Base-by-base conservation (phyloP, 495 filamentous ascomycete genomes). In the Daldinia caldariorum region DNA sequence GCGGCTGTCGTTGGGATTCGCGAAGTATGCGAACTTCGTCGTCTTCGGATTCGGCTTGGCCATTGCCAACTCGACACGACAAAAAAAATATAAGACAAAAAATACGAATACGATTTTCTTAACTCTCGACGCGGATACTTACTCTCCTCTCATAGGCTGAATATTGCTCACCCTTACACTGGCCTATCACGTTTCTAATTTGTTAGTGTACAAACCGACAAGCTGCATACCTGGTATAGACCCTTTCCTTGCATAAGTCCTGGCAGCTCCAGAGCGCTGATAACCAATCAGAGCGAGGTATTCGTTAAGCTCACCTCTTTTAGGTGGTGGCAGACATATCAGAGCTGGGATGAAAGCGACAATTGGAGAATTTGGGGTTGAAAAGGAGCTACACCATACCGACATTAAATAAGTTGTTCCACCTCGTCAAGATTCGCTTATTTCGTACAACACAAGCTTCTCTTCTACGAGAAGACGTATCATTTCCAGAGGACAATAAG, bases 61-160 rank as follows among this genome's bases (percentile, higher is more conserved):
- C 41, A 8, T 45, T 26, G 26, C 26, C 41, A 10, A 45, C 41
- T 9, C 43, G n/a, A 45, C 3, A 29, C 16, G 7, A 26, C 26
- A 26, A 26, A 26, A 1, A 1, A n/a, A n/a, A n/a, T n/a, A n/a
- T n/a, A n/a, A n/a, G n/a, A n/a, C n/a, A n/a, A n/a, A 26, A 39
- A 54, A 66, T 16, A 54, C 63, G 63, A 67, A 67, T 67, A 67
- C 63, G 63, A 67, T 55, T 31, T 5, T 29, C 38, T 14, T 18
- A 7, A 6, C 45, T 39, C n/a, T 32, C 26, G 26, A 38, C 26
- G 20, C 53, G 53, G 39, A 65, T 58, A 58, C n/a, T n/a, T n/a
- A n/a, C 29, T 57, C 34, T 26, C 4, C 18, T 38, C 54, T 31
- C 1, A 57, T 57, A 57, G 54, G 54, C 22, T 38, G 16, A 26